Base-by-base conservation (phyloP, 495 filamentous ascomycete species). In the Amphirosellinia nigrospora region DNA sequence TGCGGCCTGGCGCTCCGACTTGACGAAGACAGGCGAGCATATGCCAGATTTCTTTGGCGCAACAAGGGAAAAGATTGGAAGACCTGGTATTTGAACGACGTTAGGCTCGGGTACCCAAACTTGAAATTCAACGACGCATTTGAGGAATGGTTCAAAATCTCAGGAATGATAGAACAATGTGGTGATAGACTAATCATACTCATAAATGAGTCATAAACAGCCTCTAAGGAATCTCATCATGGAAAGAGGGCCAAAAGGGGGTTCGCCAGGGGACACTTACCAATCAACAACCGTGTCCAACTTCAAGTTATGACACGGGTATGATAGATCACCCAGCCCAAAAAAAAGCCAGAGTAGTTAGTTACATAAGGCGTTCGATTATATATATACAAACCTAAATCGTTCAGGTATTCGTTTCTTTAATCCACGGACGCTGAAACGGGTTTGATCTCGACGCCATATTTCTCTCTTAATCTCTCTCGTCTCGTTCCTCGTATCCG, bases 401-500 rank as follows among this genome's bases (percentile, higher is more conserved):
- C 65, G 50, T 23, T 52, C 39, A 52, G 39, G 48, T 45, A 48
- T 60, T 39, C 36, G 38, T 61, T 52, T 56, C 30, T 71, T 66
- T 61, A 74, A 11, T 75, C 52, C 43, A 43, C 64, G 23, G 65
- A 64, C 67, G 82, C 80, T 23, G 76, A 82, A 55, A 85, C 84
- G n/a, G 85, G 80, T 45, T 84, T 81, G 71, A 98, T 88, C 63
- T 97, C 94, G 70, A 97, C 88, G 66, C 95, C 94, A 75, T 97
- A 98, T 72, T 89, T 91, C 83, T 95, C 89, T 86, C 95, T 92
- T 77, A 99, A 87, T 64, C 94, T 87, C 80, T 93, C 85, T 62
- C 87, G 85, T 73, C 96, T 89, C 96, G 85, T 84, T 98, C 94
- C 71, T 91, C 90, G 70, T 97, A 99, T 32, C 93, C 93, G 16